These are phyloP conservation scores for Colletotrichum sublineola DNA, from an alignment of 2,329 filamentous ascomycete genomes.

Conservation along the genomic window DNA sequence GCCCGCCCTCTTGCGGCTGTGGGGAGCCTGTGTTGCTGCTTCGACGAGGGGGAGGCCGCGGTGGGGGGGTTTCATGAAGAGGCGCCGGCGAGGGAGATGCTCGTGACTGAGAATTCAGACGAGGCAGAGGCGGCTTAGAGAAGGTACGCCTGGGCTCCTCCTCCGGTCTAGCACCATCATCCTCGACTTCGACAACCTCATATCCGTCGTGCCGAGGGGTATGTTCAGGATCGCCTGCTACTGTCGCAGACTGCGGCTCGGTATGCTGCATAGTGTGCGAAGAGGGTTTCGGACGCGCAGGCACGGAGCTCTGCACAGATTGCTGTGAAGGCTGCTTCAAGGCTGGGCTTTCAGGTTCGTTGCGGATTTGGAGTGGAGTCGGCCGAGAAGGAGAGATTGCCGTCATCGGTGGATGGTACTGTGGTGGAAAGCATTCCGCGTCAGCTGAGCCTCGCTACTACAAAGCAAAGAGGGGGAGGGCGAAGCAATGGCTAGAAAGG, in stretches of 20 bases:
- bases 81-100: conserved; percentile 31
- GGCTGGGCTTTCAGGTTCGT: conserved; percentile 29
- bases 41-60: conserved; percentile 17
- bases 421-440: conserved; percentile 19
- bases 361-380: conserved; percentile 35
- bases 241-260: conserved; percentile 13
- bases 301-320: conserved; percentile 30
- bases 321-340: conserved; percentile 18
- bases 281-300: conserved; percentile 23
- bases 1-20: conserved; percentile 34
- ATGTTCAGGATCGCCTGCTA: conserved; percentile 31
- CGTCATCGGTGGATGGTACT: conserved; percentile 37
- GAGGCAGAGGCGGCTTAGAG: conserved; percentile 34
- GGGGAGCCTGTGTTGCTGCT: conserved; percentile 30
- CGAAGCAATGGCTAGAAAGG: conserved; percentile 19
- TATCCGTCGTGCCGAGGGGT: conserved; percentile 37
- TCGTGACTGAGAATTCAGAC: conserved; percentile 42
- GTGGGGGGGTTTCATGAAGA: conserved; percentile 20
- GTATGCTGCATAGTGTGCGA: conserved; percentile 32
- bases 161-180: conserved; percentile 21
- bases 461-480: conserved; percentile 19
- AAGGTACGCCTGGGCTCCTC: conserved; percentile 30
- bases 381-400: conserved; percentile 35
- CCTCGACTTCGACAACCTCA: conserved; percentile 41
- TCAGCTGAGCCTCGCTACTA: conserved; percentile 24